Evolutionary conservation across 352 stramenopile species (phyloP).

Genomic region (Plasmopara muralis): DNA sequence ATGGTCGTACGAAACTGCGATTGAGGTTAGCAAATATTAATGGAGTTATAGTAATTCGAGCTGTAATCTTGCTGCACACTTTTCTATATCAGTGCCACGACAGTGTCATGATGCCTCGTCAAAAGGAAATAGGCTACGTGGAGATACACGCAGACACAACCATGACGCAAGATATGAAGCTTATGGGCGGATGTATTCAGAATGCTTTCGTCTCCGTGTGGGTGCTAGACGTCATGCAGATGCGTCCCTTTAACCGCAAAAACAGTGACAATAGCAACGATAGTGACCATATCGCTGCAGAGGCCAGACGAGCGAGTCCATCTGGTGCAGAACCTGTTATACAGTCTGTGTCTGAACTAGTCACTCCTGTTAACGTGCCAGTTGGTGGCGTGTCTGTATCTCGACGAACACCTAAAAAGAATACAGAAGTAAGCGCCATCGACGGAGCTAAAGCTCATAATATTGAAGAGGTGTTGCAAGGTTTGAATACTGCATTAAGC

Average conservation of each 20-base stretch:
- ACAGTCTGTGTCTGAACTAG: neutral
- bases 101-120: slow-evolving; percentile 47
- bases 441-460: too few relatives aligned
- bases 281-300: slow-evolving; percentile 1
- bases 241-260: slow-evolving; percentile 53
- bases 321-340: slow-evolving; percentile 1
- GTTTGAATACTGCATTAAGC: slow-evolving; percentile 14
- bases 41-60: neutral
- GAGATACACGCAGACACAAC: slow-evolving; percentile 64
- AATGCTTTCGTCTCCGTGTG: slow-evolving; percentile 79
- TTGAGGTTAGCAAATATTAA: slow-evolving; percentile 39
- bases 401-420: neutral
- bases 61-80: slow-evolving; percentile 1
- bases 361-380: neutral
- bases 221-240: slow-evolving; percentile 65
- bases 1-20: slow-evolving; percentile 80
- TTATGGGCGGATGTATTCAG: slow-evolving; percentile 76
- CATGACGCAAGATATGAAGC: slow-evolving; percentile 78
- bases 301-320: slow-evolving; percentile 13
- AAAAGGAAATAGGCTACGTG: slow-evolving; percentile 44
- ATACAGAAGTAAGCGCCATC: neutral
- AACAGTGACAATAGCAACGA: slow-evolving; percentile 5
- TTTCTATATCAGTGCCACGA: slow-evolving; percentile 56
- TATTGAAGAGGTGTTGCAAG: slow-evolving; percentile 8
- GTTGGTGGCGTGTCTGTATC: slow-evolving; percentile 2